These are phyloP conservation scores for Phanerochaete sordida DNA, from an alignment of 768 basidiomycete genomes.

Conservation along the genomic window DNA sequence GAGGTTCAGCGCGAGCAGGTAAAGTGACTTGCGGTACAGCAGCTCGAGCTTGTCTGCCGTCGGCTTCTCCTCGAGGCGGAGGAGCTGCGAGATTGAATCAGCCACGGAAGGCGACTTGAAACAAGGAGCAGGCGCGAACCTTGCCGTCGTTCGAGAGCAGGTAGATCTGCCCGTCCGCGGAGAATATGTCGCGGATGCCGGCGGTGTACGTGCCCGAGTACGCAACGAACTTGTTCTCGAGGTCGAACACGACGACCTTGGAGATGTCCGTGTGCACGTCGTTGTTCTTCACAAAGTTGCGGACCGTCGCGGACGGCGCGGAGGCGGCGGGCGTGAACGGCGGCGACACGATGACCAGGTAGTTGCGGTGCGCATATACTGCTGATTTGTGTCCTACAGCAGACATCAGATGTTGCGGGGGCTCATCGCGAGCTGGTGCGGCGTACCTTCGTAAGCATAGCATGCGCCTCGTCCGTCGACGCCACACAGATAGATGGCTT, in stretches of 20 bases:
- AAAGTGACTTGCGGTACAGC: conserved; percentile 78
- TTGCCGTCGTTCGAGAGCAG: conserved; percentile 76
- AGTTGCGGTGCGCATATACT: conserved; percentile 75
- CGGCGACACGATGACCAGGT: conserved; percentile 87
- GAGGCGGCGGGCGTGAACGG: conserved; percentile 67
- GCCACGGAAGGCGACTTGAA: no score
- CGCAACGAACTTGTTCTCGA: conserved; percentile 87
- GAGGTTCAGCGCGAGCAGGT: conserved; percentile 74
- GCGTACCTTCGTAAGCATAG: conserved; percentile 86
- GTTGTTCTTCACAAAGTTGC: conserved; percentile 56
- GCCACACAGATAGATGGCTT: conserved; percentile 86
- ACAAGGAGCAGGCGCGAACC: conserved; percentile 38
- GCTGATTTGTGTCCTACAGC: conserved; percentile 66
- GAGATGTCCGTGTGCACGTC: conserved; percentile 59
- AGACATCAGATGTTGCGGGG: not conserved
- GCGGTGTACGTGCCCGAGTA: conserved; percentile 78
- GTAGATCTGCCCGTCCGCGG: conserved; percentile 78
- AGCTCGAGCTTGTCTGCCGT: conserved; percentile 84
- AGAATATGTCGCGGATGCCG: conserved; percentile 81
- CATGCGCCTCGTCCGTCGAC: conserved; percentile 79
- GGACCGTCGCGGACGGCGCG: conserved; percentile 69
- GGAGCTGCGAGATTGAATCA: conserved; percentile 41
- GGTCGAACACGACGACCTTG: conserved; percentile 84
- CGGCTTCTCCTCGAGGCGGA: conserved; percentile 70
- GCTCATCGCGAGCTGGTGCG: not conserved